Base-by-base conservation (phyloP, 148 eudicot species). In the Persicaria maculosa region DNA sequence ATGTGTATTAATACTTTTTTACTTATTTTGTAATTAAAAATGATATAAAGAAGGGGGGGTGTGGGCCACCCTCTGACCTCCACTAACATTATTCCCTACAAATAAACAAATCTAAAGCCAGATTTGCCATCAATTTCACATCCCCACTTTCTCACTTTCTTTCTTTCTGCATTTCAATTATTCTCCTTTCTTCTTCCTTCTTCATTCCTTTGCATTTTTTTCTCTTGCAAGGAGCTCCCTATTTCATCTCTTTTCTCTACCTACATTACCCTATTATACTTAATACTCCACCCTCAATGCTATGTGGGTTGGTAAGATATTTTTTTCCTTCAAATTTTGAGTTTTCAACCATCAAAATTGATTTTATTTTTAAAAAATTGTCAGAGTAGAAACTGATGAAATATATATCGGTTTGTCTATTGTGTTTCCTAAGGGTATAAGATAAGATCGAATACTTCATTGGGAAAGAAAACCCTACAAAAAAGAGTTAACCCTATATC, bases 21-120 rank as follows among this genome's bases (percentile, higher is more conserved):
- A 25, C 67, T 59, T 25, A 59, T 22, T 59, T 22, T 59, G 67
- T 59, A 59, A 59, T 25, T 7, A 59, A 59, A 59, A 22, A 59
- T 59, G 43, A 59, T 59, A 59, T 22, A 70, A 70, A 70, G 73
- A 46, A 46, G 14, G 50, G 14, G 50, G 46, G 31, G 7, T 9
- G 73, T 70, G 22, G 73, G 73, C 25, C 73, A 46, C 7, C 31
- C 50, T 70, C 73, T 70, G 73, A 70, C 73, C 50, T 45, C 73
- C 73, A 70, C 73, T 70, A 70, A 45, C 73, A 59, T 59, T 59
- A 70, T 70, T 70, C 73, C 73, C 54, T 44, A 70, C 50, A 70
- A 17, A 70, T 70, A 44, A 70, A 70, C 48, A 70, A 70, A 70
- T 68, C 71, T 68, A 43, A 68, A 68, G 71, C 48, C 48, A 45